phyloP scores from a whole-genome alignment of 306 rosid genomes.

The apple (Malus domestica) region ASM211411v1 NC_041799.1:974001-974500 shows the following conservation, averaged over 20 bases:
- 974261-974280: background rate
- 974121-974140: background rate
- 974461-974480: background rate
- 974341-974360: background rate
- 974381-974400: no score
- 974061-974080: background rate
- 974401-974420: background rate
- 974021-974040: no score
- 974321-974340: background rate
- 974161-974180: conserved; percentile 85
- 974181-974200: conserved; percentile 29
- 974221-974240: conserved; percentile 52
- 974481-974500: no score
- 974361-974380: background rate
- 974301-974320: background rate
- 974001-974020: conserved; percentile 16
- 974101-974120: background rate
- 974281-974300: background rate
- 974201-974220: conserved; percentile 62
- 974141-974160: background rate
- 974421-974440: background rate
- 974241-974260: background rate
- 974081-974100: background rate
- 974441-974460: background rate
- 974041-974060: conserved; percentile 39